Evolutionary conservation across 257 asterid species (phyloP).

Genomic region (Nicotiana knightiana): DNA sequence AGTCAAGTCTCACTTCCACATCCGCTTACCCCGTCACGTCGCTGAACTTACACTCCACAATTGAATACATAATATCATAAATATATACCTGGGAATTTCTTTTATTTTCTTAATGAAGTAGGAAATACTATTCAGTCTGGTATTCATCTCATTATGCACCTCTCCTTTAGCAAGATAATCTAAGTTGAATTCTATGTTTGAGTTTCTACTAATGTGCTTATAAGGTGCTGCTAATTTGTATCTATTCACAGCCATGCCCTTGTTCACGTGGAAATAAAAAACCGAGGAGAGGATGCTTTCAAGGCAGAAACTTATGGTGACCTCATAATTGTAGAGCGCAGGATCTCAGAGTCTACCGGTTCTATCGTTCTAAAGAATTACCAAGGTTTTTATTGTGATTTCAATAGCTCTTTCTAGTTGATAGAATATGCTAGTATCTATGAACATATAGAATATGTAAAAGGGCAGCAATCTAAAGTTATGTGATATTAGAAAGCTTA

Average conservation of each 20-base stretch:
- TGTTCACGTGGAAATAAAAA: constrained; percentile 79
- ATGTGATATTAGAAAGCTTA: neutral
- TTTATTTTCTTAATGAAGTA: neutral
- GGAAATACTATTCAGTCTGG: neutral
- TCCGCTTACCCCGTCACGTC: too few relatives aligned
- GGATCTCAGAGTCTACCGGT: constrained; percentile 62
- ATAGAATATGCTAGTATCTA: neutral
- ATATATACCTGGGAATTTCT: neutral
- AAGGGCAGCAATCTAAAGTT: neutral
- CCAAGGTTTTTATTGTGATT: constrained; percentile 50
- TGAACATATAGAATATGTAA: neutral
- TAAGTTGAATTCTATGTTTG: neutral
- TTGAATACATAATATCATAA: neutral
- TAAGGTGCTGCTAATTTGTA: neutral
- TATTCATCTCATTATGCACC: neutral
- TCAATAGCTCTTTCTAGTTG: neutral
- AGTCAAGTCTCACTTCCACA: too few relatives aligned
- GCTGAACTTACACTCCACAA: too few relatives aligned
- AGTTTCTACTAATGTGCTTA: neutral
- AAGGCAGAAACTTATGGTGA: constrained; percentile 74
- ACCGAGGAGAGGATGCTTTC: constrained; percentile 90
- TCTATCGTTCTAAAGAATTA: constrained; percentile 51
- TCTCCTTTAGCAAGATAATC: neutral
- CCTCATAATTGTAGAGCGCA: constrained; percentile 64
- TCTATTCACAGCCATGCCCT: constrained; percentile 60